Base-by-base conservation (phyloP, 768 basidiomycete species). In the Dentipellis sp. region DNA sequence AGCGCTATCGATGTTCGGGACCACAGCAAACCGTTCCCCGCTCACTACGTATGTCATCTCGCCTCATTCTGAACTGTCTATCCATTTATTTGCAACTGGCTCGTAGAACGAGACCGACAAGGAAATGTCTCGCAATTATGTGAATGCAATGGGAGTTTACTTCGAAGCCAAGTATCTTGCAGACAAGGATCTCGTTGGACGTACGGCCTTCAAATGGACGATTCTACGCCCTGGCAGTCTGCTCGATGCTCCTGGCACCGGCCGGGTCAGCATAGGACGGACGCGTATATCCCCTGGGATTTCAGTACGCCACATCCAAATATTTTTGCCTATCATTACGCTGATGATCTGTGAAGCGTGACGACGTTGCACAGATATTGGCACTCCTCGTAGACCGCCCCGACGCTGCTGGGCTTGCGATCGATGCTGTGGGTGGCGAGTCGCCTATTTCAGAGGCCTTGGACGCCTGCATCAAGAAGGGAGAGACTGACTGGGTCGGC, bases 201-300 rank as follows among this genome's bases (percentile, higher is more conserved):
- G 84, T 19, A 75, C 75, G 17, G 66, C 75, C 0, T 83, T 88
- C 71, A 75, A 80, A 53, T 87, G 79, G 80, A 81, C 80, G 2
- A 83, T 87, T 38, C 67, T 88, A 34, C 79, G 84, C 8, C 84
- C 86, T n/a, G 81, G 80, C n/a, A 68, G 61, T 2, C 66, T 88
- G 16, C 73, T 67, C 0, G 72, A 83, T 51, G 70, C 73, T 2
- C 71, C 77, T 0, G 80, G 81, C 0, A 75, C 73, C 2, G 81
- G 80, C 1, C 78, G 70, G 35, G 78, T 75, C 0, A 62, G 69
- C 36, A 69, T 86, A 46, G 86, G 86, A 2, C 68, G 69, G 57
- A 81, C 81, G 0, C 79, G 78, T 60, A 45, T 84, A 16, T 69
- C 62, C 0, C 65, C 62, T n/a, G 64, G 66, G 0, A 75, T 84